A percentile compares a stretch with the other conserved stretches of the same genome.
These are phyloP conservation scores for Apium graveolens DNA, from an alignment of 129 eudicot species.

Conservation along the genomic window DNA sequence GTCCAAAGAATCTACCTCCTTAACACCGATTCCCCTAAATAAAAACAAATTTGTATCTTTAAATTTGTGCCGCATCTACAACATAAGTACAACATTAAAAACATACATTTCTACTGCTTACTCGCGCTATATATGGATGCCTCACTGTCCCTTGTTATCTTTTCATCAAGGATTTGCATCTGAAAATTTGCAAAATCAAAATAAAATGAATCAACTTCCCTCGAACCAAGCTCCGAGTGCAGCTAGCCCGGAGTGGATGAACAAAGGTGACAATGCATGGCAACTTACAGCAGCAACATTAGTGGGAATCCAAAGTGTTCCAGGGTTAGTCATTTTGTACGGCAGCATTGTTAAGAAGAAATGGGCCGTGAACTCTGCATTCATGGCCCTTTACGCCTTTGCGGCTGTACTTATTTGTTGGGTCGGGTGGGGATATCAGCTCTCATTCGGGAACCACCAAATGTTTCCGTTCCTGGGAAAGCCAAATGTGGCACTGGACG, in stretches of 20 bases:
- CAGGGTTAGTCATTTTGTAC: slow-evolving; percentile 61
- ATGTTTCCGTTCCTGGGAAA: slow-evolving; percentile 37
- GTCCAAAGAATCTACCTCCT: not conserved
- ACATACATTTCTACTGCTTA: not conserved
- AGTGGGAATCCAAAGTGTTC: slow-evolving; percentile 67
- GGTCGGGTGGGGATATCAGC: slow-evolving; percentile 67
- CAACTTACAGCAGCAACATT: slow-evolving; percentile 59
- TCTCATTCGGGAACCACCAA: slow-evolving; percentile 40
- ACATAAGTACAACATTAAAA: no score
- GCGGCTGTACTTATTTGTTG: slow-evolving; percentile 65
- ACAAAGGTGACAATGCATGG: slow-evolving; percentile 73
- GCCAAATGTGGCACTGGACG: slow-evolving; percentile 40
- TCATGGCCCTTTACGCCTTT: slow-evolving; percentile 76
- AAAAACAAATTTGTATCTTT: not conserved
- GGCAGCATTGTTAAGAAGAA: slow-evolving; percentile 80
- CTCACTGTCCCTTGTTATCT: not conserved
- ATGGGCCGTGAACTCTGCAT: slow-evolving; percentile 75
- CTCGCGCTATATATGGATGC: not conserved
- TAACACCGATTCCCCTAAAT: no score
- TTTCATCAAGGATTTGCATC: not conserved
- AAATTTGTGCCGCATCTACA: no score
- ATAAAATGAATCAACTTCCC: slow-evolving; percentile 7
- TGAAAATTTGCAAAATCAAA: no score
- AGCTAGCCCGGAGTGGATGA: slow-evolving; percentile 57
- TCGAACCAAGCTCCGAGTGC: slow-evolving; percentile 19